Evolutionary conservation across 2,329 filamentous ascomycete species (phyloP), one percentile per base, ranked within the genome.

Genomic region (Periconia sp.): DNA sequence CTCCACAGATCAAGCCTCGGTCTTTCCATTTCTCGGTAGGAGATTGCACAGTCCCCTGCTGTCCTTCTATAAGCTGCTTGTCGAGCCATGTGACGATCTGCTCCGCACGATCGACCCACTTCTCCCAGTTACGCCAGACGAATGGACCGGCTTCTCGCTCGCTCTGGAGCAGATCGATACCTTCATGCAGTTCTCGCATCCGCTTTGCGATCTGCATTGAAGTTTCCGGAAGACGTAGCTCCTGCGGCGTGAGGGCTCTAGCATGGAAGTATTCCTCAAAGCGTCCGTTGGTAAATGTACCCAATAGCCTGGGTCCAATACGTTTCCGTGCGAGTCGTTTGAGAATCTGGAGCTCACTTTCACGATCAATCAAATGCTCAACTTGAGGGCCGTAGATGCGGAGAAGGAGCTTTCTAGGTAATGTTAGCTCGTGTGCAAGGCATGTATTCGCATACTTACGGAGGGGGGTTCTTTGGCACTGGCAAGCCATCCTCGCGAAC

Each of bases 211-310:
- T 99, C 65, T 96, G 89, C 61, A 83, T 88, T 23, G 88, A 95
- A 0, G 89, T 96, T 36, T 90, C 88, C 0, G 89, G 82, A 22
- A 89, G 83, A 25, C 89, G 86, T 32, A 99, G 73, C 54, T 95
- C 88, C 18, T 81, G 77, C 0, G 87, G 79, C 0, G 86, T 92
- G 29, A 99, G 79, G 1, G 94, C 86, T 25, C 83, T 83, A 1
- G 94, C 91, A 63, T 96, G 84, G 66, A 96, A 88, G 65, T 86
- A 97, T 68, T 99, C 87, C 71, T 99, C 94, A 55, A 99, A 99
- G 4, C 94, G 88, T 8, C 94, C 94, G 63, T 99, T 99, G 40
- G 80, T 83, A 68, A 99, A 99, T 0, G 90, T 96, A 1, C 94
- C 94, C 1, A 99, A 78, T 21, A 99, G 77, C 12, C 90, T 84